Evolutionary conservation across 2,329 filamentous ascomycete species (phyloP).

Genomic region (Laburnicola sp.): DNA sequence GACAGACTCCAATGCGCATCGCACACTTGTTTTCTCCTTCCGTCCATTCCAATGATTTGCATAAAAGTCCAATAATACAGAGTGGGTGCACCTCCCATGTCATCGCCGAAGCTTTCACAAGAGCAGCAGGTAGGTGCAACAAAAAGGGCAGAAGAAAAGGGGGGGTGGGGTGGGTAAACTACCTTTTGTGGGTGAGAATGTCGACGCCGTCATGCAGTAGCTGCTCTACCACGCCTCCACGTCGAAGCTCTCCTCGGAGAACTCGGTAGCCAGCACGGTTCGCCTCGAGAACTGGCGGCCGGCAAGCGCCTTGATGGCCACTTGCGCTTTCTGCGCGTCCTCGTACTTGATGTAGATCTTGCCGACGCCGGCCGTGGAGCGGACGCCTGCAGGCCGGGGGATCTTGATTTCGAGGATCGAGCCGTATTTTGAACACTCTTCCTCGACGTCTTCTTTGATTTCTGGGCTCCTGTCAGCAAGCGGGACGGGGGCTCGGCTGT

Average conservation of each 20-base stretch:
- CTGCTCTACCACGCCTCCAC: slow-evolving; percentile 76
- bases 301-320: slow-evolving; percentile 84
- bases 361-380: slow-evolving; percentile 85
- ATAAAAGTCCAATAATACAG: no score
- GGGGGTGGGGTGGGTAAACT: no score
- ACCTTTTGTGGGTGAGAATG: no score
- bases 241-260: slow-evolving; percentile 97
- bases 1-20: no score
- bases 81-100: no score
- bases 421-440: slow-evolving; percentile 93
- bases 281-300: slow-evolving; percentile 95
- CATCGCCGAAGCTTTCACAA: no score
- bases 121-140: no score
- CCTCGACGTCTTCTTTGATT: slow-evolving; percentile 91
- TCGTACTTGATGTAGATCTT: slow-evolving; percentile 99
- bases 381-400: slow-evolving; percentile 79
- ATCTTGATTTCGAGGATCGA: slow-evolving; percentile 87
- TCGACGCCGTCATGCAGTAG: no score
- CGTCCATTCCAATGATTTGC: no score
- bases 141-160: no score
- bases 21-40: no score
- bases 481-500: background rate
- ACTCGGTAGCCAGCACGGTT: slow-evolving; percentile 95
- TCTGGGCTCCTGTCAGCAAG: slow-evolving; percentile 62
- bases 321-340: slow-evolving; percentile 72